phyloP scores from a whole-genome alignment of 805 yeast genomes.

The Ogataea nonfermentans region DNA sequence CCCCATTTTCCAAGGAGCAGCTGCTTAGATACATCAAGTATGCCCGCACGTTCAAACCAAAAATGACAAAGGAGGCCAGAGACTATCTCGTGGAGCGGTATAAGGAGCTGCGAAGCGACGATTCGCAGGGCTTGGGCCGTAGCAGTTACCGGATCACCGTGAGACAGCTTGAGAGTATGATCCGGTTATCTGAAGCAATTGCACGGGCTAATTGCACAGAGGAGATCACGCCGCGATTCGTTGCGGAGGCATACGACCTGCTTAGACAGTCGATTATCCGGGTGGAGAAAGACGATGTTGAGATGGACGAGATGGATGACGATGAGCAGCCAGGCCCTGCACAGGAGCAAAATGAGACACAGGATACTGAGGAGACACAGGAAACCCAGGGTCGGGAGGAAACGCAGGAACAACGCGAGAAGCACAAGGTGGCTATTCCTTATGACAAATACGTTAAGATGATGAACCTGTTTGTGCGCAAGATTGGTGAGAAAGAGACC shows the following conservation, averaged over 20 bases:
- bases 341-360: constrained; percentile 9
- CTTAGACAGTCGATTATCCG: constrained; percentile 88
- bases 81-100: constrained; percentile 72
- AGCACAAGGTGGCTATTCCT: constrained; percentile 53
- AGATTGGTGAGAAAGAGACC: constrained; percentile 34
- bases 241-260: constrained; percentile 89
- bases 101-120: constrained; percentile 83
- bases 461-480: constrained; percentile 73
- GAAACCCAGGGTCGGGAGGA: constrained; percentile 1
- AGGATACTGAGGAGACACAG: constrained; percentile 12
- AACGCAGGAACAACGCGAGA: constrained; percentile 14
- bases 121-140: constrained; percentile 83
- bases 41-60: constrained; percentile 91
- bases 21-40: constrained; percentile 84
- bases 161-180: constrained; percentile 92
- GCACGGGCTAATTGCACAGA: constrained; percentile 96
- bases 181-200: constrained; percentile 91
- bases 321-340: constrained; percentile 29
- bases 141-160: constrained; percentile 93
- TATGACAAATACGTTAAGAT: constrained; percentile 85
- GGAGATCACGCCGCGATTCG: constrained; percentile 78
- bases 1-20: constrained; percentile 88
- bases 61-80: constrained; percentile 78
- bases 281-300: constrained; percentile 91
- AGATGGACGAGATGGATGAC: constrained; percentile 52